A percentile compares a stretch with the other conserved stretches of the same genome.
These are phyloP conservation scores for Mortierella hygrophila DNA, from an alignment of 192 early-diverging fungal species.

Conservation along the genomic window DNA sequence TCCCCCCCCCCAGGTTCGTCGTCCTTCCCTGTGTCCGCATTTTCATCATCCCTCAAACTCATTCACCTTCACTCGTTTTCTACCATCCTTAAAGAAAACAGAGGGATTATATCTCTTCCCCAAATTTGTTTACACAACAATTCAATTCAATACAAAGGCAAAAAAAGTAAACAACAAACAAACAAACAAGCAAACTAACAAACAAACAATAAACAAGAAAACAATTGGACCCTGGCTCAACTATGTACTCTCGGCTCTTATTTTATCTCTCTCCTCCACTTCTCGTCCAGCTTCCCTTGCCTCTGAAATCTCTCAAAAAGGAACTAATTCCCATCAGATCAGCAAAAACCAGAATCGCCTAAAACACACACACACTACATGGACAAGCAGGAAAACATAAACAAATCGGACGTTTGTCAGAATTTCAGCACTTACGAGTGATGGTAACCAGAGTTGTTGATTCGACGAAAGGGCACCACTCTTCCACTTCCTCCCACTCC, in stretches of 20 bases:
- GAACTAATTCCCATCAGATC: background rate
- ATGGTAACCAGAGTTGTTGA: background rate
- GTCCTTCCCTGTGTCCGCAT: no score
- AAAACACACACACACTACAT: background rate
- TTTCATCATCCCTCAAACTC: no score
- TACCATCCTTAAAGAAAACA: no score
- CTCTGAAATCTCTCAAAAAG: background rate
- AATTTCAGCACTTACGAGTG: background rate
- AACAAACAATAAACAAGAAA: background rate
- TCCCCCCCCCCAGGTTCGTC: no score
- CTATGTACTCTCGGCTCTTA: background rate
- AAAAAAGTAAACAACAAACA: no score
- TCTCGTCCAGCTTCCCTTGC: background rate
- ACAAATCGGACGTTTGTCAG: background rate
- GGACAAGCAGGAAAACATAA: background rate
- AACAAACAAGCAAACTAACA: background rate
- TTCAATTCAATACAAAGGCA: no score
- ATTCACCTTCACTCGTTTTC: no score
- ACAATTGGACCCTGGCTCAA: background rate
- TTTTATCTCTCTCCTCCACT: background rate
- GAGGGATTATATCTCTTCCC: no score
- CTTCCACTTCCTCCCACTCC: background rate
- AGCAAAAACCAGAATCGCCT: background rate
- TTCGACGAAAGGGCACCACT: background rate
- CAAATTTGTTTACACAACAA: no score